These are phyloP conservation scores for Magnusiomyces sp. DNA, from an alignment of 1,139 yeast genomes.

Conservation along the genomic window DNA sequence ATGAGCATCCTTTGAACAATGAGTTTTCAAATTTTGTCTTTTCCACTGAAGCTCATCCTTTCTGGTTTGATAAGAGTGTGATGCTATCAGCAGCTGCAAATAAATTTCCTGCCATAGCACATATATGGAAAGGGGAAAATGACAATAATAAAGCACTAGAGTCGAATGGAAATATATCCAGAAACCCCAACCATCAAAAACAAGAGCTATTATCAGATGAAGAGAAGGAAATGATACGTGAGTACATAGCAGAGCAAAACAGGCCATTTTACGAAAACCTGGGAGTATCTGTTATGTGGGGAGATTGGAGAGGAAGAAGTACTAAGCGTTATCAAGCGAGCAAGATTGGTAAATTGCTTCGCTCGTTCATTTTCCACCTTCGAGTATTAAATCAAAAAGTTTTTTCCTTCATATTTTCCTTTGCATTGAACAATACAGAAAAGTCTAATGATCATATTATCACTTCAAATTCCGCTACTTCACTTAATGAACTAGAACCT, in stretches of 20 bases:
- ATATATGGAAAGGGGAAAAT: not conserved
- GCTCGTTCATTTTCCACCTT: not conserved
- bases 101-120: not conserved
- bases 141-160: not conserved
- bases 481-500: too few species aligned
- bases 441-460: not conserved
- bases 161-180: not conserved
- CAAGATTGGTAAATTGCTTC: not conserved
- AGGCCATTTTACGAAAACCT: not conserved
- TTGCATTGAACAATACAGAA: not conserved
- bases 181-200: not conserved
- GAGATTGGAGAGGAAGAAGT: not conserved
- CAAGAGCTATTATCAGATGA: not conserved
- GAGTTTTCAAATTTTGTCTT: slow-evolving; percentile 57
- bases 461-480: not conserved
- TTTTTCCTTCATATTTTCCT: not conserved
- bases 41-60: slow-evolving; percentile 90
- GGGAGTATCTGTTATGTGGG: not conserved
- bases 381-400: not conserved
- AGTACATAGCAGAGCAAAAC: not conserved
- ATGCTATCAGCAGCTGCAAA: slow-evolving; percentile 18
- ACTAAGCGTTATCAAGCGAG: not conserved
- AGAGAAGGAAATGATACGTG: not conserved
- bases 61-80: slow-evolving; percentile 48
- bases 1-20: slow-evolving; percentile 47